Evolutionary conservation across 2,329 filamentous ascomycete species (phyloP).

Genomic region (Dactylellina parvicollis): DNA sequence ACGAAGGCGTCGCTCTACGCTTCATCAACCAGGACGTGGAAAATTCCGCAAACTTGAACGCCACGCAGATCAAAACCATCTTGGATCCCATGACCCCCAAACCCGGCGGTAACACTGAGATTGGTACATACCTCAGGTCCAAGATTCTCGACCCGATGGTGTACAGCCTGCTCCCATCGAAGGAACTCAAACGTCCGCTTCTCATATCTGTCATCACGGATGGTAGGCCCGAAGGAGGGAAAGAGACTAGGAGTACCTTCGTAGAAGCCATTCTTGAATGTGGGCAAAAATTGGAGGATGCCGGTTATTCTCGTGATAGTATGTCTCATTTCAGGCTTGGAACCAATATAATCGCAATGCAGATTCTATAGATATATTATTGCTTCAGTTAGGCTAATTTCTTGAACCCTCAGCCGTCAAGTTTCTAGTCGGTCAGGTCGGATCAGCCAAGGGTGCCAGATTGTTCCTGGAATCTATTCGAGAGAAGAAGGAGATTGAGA

Average conservation of each 20-base stretch:
- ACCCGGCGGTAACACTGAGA: slow-evolving; percentile 24
- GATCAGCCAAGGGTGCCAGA: slow-evolving; percentile 22
- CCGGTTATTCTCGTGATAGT: slow-evolving; percentile 38
- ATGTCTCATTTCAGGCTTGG: background rate
- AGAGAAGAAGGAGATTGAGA: slow-evolving; percentile 8
- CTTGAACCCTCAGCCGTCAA: slow-evolving; percentile 23
- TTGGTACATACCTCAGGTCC: slow-evolving; percentile 47
- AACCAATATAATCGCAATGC: background rate
- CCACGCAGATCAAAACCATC: background rate
- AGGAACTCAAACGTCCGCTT: slow-evolving; percentile 36
- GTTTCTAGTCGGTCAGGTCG: slow-evolving; percentile 52
- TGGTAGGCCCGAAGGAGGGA: slow-evolving; percentile 19
- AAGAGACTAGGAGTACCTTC: slow-evolving; percentile 18
- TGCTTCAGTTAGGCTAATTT: background rate
- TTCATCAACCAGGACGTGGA: slow-evolving; percentile 53
- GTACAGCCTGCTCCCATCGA: slow-evolving; percentile 25
- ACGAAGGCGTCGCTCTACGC: slow-evolving; percentile 53
- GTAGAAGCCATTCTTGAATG: slow-evolving; percentile 42
- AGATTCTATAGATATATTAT: background rate
- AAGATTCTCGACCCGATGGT: slow-evolving; percentile 55
- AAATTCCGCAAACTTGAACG: slow-evolving; percentile 27
- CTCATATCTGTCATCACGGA: slow-evolving; percentile 55
- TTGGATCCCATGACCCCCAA: background rate
- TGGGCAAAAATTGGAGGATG: slow-evolving; percentile 31
- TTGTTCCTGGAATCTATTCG: slow-evolving; percentile 32